These are phyloP conservation scores for Phytophthora pseudosyringae DNA, from an alignment of 352 stramenopile species.

Conservation along the genomic window DNA sequence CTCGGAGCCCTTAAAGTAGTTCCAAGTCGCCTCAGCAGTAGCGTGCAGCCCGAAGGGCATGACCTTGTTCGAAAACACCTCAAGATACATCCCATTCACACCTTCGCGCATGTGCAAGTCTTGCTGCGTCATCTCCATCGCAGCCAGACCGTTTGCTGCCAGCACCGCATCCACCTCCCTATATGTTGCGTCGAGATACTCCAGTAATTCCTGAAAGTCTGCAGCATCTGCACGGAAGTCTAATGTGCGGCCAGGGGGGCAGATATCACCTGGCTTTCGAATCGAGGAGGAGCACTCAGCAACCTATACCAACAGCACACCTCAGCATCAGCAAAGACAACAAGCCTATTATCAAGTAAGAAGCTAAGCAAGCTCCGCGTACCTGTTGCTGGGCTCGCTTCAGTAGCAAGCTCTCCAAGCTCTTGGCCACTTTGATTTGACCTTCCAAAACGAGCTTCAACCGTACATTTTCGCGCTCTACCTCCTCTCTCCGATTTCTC, in stretches of 20 bases:
- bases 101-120: slow-evolving; percentile 37
- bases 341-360: neutral
- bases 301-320: slow-evolving; percentile 17
- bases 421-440: slow-evolving; percentile 54
- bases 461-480: slow-evolving; percentile 39
- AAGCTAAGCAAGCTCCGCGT: slow-evolving; percentile 33
- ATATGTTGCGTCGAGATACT: slow-evolving; percentile 31
- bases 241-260: slow-evolving; percentile 15
- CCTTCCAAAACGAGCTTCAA: slow-evolving; percentile 47
- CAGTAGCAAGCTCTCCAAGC: slow-evolving; percentile 45
- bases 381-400: slow-evolving; percentile 34
- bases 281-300: slow-evolving; percentile 14
- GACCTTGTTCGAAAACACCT: slow-evolving; percentile 40
- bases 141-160: slow-evolving; percentile 31
- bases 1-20: slow-evolving; percentile 44
- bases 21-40: slow-evolving; percentile 40
- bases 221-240: slow-evolving; percentile 24
- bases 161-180: slow-evolving; percentile 34
- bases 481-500: slow-evolving; percentile 11
- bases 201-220: slow-evolving; percentile 31
- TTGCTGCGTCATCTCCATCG: slow-evolving; percentile 33
- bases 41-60: slow-evolving; percentile 37
- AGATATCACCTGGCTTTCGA: slow-evolving; percentile 14
- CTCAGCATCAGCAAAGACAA: neutral
- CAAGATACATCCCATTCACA: slow-evolving; percentile 33